Evolutionary conservation across 2,329 filamentous ascomycete genomes (phyloP), one percentile per base, ranked within the genome.

Genomic region (Trichoderma polysporum): DNA sequence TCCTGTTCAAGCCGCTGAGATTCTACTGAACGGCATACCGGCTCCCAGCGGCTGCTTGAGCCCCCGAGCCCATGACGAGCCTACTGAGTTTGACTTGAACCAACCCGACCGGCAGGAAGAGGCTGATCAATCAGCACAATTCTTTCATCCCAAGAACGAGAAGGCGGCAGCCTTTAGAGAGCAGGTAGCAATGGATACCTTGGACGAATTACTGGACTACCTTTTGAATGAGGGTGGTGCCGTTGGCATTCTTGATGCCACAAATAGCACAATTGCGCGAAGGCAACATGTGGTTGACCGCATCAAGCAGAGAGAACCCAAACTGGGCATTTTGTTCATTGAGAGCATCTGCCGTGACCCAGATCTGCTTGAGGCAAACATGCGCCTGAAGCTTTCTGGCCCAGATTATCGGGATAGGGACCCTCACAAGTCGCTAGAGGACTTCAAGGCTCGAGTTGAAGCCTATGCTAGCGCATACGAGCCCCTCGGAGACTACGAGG

Each of bases 321-420:
- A 92, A 68, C 84, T 99, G 25, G 94, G 94, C 35, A 93, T 99
- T 19, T 83, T 99, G 12, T 99, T 98, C 77, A 90, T 99, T 31
- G 95, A 99, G 81, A 97, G 93, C 74, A 91, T 96, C 61, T 99
- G 95, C 78, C 85, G 93, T 68, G 94, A 98, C 72, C 84, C 91
- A 68, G 88, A 88, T 78, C 83, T 98, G 29, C 84, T 98, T 41
- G 94, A 98, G 78, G 92, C 94, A 19, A 98, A 98, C 75, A 98
- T 98, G 93, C 93, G 94, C 31, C 82, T 98, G 69, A 98, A 98
- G 82, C 88, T 98, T 7, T 96, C 92, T 3, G 95, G 95, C 0
- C 95, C 95, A 0, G 95, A 99, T 78, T 99, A 99, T 81, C 92
- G 91, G 74, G 92, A 93, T 76, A 96, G 97, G 79, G 94, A 99